Evolutionary conservation across 495 filamentous ascomycete genomes (phyloP).

Genomic region (Penicillium verhagenii): DNA sequence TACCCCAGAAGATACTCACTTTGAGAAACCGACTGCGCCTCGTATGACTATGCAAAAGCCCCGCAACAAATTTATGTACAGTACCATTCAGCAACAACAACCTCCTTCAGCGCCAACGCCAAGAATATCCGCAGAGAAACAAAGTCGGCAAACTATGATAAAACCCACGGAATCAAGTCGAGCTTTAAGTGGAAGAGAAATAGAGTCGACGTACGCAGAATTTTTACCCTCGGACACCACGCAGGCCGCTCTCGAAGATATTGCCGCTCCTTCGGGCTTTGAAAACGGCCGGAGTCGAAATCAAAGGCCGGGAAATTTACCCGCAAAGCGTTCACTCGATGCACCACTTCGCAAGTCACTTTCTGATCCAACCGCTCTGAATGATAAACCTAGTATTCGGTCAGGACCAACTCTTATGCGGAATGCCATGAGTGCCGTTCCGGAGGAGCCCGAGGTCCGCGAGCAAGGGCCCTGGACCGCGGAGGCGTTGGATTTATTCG

Average conservation of each 20-base stretch:
- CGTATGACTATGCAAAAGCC: neutral
- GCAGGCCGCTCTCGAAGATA: constrained; percentile 33
- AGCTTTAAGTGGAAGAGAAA: neutral
- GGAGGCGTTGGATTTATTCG: constrained; percentile 60
- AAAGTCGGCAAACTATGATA: constrained; percentile 3
- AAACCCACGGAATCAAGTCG: constrained; percentile 10
- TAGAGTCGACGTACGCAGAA: constrained; percentile 17
- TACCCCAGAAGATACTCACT: neutral
- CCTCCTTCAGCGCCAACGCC: constrained; percentile 6
- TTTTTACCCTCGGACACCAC: constrained; percentile 32
- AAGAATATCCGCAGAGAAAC: constrained; percentile 2
- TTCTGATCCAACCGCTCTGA: constrained; percentile 35
- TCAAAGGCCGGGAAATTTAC: neutral
- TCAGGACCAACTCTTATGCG: constrained; percentile 12
- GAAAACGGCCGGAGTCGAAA: neutral
- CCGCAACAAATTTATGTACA: constrained; percentile 1
- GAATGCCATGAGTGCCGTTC: constrained; percentile 17
- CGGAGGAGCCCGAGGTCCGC: constrained; percentile 8
- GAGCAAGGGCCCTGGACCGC: constrained; percentile 54
- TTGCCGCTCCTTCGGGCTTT: constrained; percentile 14
- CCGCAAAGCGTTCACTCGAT: constrained; percentile 12
- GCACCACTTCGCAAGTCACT: constrained; percentile 36
- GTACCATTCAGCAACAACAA: constrained; percentile 7
- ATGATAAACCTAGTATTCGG: constrained; percentile 13
- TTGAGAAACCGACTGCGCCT: neutral